phyloP scores from a whole-genome alignment of 768 basidiomycete genomes.

The Trametes cinnabarina region DNA sequence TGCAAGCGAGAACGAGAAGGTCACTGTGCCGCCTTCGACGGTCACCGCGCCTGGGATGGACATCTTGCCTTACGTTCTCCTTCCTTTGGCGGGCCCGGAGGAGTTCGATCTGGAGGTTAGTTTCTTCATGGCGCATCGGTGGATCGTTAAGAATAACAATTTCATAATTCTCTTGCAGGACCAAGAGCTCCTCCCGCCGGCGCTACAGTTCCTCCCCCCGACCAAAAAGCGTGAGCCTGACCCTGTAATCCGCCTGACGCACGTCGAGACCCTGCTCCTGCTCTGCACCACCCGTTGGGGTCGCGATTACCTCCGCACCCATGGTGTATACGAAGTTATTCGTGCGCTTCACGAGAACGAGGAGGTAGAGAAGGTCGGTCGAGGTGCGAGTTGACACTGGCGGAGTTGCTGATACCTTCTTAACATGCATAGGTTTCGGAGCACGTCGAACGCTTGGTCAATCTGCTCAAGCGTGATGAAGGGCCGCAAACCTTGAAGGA shows the following conservation, averaged over 20 bases:
- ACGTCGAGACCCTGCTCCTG: conserved; percentile 86
- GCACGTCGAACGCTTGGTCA: conserved; percentile 85
- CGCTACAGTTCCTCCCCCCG: conserved; percentile 84
- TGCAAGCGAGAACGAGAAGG: conserved; percentile 54
- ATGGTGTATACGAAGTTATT: conserved; percentile 87
- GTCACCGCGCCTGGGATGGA: conserved; percentile 72
- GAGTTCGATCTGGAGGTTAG: conserved; percentile 87
- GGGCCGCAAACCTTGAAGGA: conserved; percentile 46
- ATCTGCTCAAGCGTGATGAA: conserved; percentile 79
- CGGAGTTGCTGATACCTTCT: too few relatives aligned
- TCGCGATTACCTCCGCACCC: conserved; percentile 70
- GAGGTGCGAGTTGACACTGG: neutral
- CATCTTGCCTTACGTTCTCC: conserved; percentile 77
- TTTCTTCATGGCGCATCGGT: neutral
- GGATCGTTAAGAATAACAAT: neutral
- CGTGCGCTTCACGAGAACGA: conserved; percentile 77
- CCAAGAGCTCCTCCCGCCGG: conserved; percentile 80
- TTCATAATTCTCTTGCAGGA: conserved; percentile 46
- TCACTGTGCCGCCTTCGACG: conserved; percentile 59
- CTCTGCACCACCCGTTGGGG: conserved; percentile 90
- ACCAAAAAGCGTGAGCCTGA: conserved; percentile 85
- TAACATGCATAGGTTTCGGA: conserved; percentile 67
- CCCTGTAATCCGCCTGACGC: conserved; percentile 68
- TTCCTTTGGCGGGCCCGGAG: conserved; percentile 92
- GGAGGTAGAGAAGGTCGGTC: conserved; percentile 67